phyloP scores from a whole-genome alignment of 345 rosid species.

The Brassica incana region DNA sequence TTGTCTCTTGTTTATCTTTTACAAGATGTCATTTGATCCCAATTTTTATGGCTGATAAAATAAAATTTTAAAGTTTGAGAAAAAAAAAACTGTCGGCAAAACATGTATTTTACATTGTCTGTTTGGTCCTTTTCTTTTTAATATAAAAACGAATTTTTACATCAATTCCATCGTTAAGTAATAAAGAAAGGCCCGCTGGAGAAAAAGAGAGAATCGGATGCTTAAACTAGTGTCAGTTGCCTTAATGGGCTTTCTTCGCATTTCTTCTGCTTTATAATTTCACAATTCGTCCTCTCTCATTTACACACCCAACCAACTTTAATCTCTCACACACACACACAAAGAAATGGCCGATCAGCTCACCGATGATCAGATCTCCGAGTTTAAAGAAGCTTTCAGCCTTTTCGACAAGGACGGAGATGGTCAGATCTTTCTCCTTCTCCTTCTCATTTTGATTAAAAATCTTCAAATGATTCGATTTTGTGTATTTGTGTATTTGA shows the following conservation, averaged over 20 bases:
- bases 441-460: background rate
- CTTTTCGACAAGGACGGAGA: slow-evolving; percentile 58
- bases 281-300: background rate
- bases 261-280: background rate
- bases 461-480: background rate
- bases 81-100: background rate
- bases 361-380: slow-evolving; percentile 48
- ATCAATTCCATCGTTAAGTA: background rate
- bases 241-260: background rate
- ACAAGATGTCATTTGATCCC: background rate
- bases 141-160: background rate
- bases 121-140: background rate
- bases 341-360: slow-evolving; percentile 52
- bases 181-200: background rate
- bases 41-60: background rate
- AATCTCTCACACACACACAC: background rate
- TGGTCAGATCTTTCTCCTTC: slow-evolving; percentile 37
- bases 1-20: too few species aligned
- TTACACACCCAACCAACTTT: background rate
- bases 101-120: background rate
- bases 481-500: background rate
- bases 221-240: background rate
- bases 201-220: background rate
- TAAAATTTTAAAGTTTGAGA: too few species aligned
- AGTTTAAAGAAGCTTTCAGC: slow-evolving; percentile 57